phyloP scores from a whole-genome alignment of 2,329 filamentous ascomycete species.

The Escovopsis sp. region DNA sequence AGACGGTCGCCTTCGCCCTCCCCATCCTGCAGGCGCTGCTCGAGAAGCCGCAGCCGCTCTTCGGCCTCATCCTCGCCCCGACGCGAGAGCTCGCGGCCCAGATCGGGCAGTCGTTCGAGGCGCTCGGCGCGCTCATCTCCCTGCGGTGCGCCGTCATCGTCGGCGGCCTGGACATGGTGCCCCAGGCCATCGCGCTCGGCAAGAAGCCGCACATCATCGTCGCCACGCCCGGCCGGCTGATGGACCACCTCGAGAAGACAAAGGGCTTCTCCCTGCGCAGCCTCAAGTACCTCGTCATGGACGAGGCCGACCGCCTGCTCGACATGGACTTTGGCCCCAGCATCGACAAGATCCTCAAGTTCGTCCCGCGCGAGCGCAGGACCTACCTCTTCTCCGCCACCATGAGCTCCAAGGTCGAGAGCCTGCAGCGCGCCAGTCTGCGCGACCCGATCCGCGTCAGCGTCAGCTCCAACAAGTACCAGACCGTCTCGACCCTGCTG shows the following conservation, averaged over 20 bases:
- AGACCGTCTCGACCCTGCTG: conserved; percentile 78
- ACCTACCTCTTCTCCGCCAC: conserved; percentile 93
- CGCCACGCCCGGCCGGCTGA: conserved; percentile 73
- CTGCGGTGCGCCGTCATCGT: conserved; percentile 77
- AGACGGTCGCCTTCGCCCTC: conserved; percentile 87
- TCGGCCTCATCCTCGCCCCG: conserved; percentile 80
- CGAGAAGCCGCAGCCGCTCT: conserved; percentile 72
- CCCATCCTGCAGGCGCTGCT: conserved; percentile 86
- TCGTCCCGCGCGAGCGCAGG: conserved; percentile 60
- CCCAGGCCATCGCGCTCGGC: conserved; percentile 79
- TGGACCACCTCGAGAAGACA: conserved; percentile 92
- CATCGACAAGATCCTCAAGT: conserved; percentile 85
- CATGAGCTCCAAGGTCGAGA: conserved; percentile 87
- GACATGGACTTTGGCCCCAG: conserved; percentile 91
- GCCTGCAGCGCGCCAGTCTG: conserved; percentile 75
- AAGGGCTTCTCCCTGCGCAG: conserved; percentile 80
- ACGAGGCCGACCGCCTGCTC: conserved; percentile 81
- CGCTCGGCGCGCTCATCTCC: conserved; percentile 74
- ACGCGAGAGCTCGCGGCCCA: conserved; percentile 89
- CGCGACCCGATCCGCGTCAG: conserved; percentile 72
- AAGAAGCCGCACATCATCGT: conserved; percentile 93
- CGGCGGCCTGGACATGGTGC: conserved; percentile 90
- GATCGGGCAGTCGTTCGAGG: conserved; percentile 78
- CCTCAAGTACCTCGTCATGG: conserved; percentile 84
- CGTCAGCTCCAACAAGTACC: conserved; percentile 71